Evolutionary conservation across 768 basidiomycete genomes (phyloP).

Genomic region (Collybiopsis luxurians): DNA sequence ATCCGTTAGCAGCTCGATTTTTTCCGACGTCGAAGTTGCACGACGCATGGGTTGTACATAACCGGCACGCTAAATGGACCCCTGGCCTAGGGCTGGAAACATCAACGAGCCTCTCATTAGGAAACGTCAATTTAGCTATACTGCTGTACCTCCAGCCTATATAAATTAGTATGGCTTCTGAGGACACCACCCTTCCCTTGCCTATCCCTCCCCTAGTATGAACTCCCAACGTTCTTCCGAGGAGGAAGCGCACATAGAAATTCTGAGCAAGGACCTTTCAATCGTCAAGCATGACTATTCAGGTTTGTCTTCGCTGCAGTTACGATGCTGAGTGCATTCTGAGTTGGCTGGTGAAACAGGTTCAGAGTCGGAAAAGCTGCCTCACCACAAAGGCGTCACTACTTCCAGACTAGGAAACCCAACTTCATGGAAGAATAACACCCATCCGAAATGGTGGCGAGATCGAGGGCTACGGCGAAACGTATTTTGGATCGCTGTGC

Average conservation of each 20-base stretch:
- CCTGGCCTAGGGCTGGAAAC: background rate
- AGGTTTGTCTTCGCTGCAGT: background rate
- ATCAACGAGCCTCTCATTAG: background rate
- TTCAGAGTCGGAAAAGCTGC: slow-evolving; percentile 1
- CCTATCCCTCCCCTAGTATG: too few species aligned
- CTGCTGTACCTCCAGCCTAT: background rate
- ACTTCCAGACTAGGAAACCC: background rate
- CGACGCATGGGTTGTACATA: background rate
- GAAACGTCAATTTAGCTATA: background rate
- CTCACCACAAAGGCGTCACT: background rate
- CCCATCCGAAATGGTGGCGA: slow-evolving; percentile 5
- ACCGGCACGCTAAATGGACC: background rate
- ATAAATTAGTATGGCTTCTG: background rate
- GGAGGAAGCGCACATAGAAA: too few species aligned
- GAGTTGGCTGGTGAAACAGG: background rate
- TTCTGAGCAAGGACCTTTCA: background rate
- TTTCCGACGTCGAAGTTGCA: background rate
- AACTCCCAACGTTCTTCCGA: too few species aligned
- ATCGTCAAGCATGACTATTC: background rate
- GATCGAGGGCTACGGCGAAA: background rate
- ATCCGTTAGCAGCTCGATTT: background rate
- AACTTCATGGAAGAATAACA: slow-evolving; percentile 1
- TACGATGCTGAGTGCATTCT: background rate
- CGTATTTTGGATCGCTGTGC: slow-evolving; percentile 4
- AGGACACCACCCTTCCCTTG: background rate